Percentiles rank a stretch among this genome's conserved stretches.
Conservation (phyloP, 495 filamentous ascomycete genomes). For the Neurospora cerealis region DNA sequence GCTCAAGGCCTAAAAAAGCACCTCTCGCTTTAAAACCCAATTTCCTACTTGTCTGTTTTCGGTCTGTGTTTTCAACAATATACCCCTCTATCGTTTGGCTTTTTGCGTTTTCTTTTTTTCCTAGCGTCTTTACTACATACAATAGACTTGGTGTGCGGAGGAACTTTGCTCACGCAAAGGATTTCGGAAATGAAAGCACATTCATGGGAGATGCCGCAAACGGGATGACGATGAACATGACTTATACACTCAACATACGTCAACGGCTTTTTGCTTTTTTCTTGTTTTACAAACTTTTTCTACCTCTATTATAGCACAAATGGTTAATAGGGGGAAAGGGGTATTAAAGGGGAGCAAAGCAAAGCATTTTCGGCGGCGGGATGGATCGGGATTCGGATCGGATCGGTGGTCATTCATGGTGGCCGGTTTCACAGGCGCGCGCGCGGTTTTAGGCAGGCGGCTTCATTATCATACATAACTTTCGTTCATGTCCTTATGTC, state of each 20-base stretch:
- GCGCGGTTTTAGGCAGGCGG: neutral
- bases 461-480: neutral
- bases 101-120: neutral
- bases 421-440: neutral
- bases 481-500: neutral
- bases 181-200: neutral
- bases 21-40: neutral
- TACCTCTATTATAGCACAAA: neutral
- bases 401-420: neutral
- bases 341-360: neutral
- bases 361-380: neutral
- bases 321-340: neutral
- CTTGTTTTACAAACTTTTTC: neutral
- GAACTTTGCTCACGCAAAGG: neutral
- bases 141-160: neutral
- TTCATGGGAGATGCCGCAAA: neutral
- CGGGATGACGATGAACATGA: neutral
- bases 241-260: neutral
- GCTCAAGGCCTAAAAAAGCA: neutral
- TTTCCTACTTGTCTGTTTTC: neutral
- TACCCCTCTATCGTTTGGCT: neutral
- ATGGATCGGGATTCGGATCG: neutral
- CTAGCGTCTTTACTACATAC: neutral
- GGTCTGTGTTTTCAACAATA: neutral
- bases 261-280: neutral